phyloP scores from a whole-genome alignment of 2,329 filamentous ascomycete genomes.

The Fusarium sp. region DNA sequence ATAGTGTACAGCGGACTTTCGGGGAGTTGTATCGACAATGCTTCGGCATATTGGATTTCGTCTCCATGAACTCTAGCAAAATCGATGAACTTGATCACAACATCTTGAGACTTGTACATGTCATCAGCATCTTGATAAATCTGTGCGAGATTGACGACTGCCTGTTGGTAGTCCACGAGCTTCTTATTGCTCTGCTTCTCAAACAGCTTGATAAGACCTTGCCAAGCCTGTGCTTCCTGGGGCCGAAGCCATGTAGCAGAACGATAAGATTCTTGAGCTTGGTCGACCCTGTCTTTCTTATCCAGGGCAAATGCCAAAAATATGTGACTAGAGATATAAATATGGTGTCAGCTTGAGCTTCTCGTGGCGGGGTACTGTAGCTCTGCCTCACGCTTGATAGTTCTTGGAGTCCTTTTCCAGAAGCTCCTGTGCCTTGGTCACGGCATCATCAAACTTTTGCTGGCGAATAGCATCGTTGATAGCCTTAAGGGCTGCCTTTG shows the following conservation, averaged over 20 bases:
- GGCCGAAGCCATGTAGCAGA: constrained; percentile 79
- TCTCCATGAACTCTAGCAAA: constrained; percentile 81
- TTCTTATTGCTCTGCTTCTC: constrained; percentile 79
- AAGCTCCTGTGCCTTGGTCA: constrained; percentile 75
- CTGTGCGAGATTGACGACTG: constrained; percentile 78
- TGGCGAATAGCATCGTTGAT: constrained; percentile 83
- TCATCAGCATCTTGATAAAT: constrained; percentile 78
- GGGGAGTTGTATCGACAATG: constrained; percentile 82
- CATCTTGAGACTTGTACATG: constrained; percentile 72
- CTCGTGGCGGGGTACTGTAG: constrained; percentile 28
- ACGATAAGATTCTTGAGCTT: constrained; percentile 82
- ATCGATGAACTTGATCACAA: constrained; percentile 83
- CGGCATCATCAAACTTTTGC: constrained; percentile 82
- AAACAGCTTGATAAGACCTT: constrained; percentile 87
- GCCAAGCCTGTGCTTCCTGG: constrained; percentile 87
- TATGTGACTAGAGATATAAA: constrained; percentile 69
- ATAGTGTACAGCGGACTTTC: constrained; percentile 83
- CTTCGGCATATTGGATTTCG: constrained; percentile 78
- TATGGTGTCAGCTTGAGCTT: constrained; percentile 26
- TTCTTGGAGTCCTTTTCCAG: constrained; percentile 80
- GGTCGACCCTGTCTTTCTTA: constrained; percentile 77
- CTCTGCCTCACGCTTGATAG: constrained; percentile 77
- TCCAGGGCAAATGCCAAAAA: constrained; percentile 89
- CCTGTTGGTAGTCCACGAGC: constrained; percentile 79
- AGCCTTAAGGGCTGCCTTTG: constrained; percentile 83